Evolutionary conservation across 2,329 filamentous ascomycete species (phyloP), one percentile per base, ranked within the genome.

Genomic region (Epichloe baconii): DNA sequence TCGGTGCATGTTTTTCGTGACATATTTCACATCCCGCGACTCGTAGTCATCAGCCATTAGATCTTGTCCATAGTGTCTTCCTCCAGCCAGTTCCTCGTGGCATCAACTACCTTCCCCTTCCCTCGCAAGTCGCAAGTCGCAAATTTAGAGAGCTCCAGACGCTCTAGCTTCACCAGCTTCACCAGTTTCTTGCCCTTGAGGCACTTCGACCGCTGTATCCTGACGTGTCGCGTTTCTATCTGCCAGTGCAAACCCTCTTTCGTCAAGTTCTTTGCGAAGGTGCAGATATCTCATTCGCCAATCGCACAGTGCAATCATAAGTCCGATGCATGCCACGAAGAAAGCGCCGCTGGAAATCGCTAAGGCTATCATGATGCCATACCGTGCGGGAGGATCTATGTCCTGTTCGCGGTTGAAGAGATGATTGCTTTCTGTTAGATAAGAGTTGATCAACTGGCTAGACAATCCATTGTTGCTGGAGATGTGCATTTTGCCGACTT

Each of bases 291-390:
- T 44, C 52, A 48, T 50, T 43, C 52, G 46, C 52, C 52, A 54
- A 40, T 54, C 49, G 44, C 50, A 54, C 12, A 54, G 40, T 12
- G 52, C 38, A 34, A 54, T 50, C 15, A 40, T 50, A 7, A 54
- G 47, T 31, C 49, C 52, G 21, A 54, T 48, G 23, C 52, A 54
- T 23, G 52, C 47, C 47, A 54, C 47, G 38, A 52, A 52, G 37
- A 54, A 52, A 17, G 52, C 52, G 19, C 52, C 52, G 44, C 52
- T 54, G 38, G 43, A 54, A 11, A 54, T 50, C 41, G 52, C 49
- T 41, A 52, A 35, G 21, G 52, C 50, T 26, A 52, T 50, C 47
- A 54, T 54, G 47, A 54, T 52, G 44, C 50, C 47, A 38, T 52
- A 54, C 31, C 52, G 49, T 23, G 49, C 35, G 7, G 43, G 26